These are phyloP conservation scores for Polytrichum commune DNA, from an alignment of 225 moss, liverwort and hornwort species.

Conservation along the genomic window DNA sequence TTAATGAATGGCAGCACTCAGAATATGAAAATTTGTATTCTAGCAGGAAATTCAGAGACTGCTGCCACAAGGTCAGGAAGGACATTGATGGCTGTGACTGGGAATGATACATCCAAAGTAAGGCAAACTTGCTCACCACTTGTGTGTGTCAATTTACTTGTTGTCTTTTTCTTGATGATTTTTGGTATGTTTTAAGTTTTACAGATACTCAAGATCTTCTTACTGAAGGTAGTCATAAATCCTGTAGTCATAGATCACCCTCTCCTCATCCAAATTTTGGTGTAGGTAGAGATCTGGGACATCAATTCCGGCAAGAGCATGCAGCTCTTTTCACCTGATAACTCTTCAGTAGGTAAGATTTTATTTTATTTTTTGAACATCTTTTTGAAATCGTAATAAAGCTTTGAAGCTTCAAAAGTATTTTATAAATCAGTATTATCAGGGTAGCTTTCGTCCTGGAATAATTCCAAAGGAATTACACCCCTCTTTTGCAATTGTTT, in stretches of 20 bases:
- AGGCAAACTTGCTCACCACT: neutral
- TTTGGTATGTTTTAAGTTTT: neutral
- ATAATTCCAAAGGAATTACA: neutral
- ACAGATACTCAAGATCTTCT: neutral
- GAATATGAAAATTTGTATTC: too few species aligned
- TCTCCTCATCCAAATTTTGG: slow-evolving; percentile 5
- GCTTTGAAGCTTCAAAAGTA: too few species aligned
- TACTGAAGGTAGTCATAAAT: neutral
- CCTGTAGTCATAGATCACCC: neutral
- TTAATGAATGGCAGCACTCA: too few species aligned
- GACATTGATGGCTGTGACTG: slow-evolving; percentile 65
- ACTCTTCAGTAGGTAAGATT: slow-evolving; percentile 45
- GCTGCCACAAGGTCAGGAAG: slow-evolving; percentile 14
- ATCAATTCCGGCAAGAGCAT: slow-evolving; percentile 61
- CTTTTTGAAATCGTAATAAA: too few species aligned
- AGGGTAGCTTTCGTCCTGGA: too few species aligned
- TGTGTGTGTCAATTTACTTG: slow-evolving; percentile 13
- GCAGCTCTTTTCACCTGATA: slow-evolving; percentile 57
- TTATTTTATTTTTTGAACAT: neutral
- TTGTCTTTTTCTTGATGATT: neutral
- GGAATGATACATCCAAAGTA: slow-evolving; percentile 81
- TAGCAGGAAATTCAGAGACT: slow-evolving; percentile 8
- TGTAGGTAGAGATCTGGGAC: slow-evolving; percentile 94
- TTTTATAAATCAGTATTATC: too few species aligned
- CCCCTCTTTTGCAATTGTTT: neutral